Conservation (phyloP, 75 land plant species). For the Ceratopteris richardii region DNA sequence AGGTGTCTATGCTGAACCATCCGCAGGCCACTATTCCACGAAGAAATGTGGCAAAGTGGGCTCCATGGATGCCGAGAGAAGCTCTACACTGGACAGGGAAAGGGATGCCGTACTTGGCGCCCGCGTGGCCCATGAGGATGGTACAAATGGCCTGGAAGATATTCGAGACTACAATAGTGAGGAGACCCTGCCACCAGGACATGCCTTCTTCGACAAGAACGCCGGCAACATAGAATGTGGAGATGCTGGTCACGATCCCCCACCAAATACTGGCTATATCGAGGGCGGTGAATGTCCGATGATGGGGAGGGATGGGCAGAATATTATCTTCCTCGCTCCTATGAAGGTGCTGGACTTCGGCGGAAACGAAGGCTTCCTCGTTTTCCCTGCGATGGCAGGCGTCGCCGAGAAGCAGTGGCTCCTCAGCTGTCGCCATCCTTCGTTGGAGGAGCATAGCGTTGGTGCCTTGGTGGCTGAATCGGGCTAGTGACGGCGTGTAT, state of each 20-base stretch:
- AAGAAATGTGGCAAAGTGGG: slow-evolving; percentile 31
- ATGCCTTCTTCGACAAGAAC: slow-evolving; percentile 41
- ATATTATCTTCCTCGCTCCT: slow-evolving; percentile 4
- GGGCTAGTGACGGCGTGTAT: too few species aligned
- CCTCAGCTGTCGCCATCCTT: too few species aligned
- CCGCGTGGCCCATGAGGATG: slow-evolving; percentile 27
- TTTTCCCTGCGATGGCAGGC: too few species aligned
- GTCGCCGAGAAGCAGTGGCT: too few species aligned
- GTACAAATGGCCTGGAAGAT: slow-evolving; percentile 17
- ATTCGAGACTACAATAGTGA: slow-evolving; percentile 26
- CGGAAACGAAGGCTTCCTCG: too few species aligned
- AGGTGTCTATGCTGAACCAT: slow-evolving; percentile 53
- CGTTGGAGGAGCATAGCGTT: too few species aligned
- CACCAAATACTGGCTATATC: slow-evolving; percentile 42
- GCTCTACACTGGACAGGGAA: slow-evolving; percentile 39
- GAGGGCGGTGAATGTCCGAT: slow-evolving; percentile 12
- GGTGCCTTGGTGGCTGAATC: too few species aligned
- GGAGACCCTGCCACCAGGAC: slow-evolving; percentile 47
- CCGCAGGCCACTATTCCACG: slow-evolving; percentile 48
- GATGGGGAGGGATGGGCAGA: slow-evolving; percentile 9
- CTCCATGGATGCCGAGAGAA: slow-evolving; percentile 44
- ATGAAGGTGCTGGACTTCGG: too few species aligned
- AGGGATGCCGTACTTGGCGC: slow-evolving; percentile 38
- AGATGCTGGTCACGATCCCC: slow-evolving; percentile 29
- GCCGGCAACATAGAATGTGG: slow-evolving; percentile 41